Conservation (phyloP, 345 rosid genomes). For the Geranium rotundifolium region DNA sequence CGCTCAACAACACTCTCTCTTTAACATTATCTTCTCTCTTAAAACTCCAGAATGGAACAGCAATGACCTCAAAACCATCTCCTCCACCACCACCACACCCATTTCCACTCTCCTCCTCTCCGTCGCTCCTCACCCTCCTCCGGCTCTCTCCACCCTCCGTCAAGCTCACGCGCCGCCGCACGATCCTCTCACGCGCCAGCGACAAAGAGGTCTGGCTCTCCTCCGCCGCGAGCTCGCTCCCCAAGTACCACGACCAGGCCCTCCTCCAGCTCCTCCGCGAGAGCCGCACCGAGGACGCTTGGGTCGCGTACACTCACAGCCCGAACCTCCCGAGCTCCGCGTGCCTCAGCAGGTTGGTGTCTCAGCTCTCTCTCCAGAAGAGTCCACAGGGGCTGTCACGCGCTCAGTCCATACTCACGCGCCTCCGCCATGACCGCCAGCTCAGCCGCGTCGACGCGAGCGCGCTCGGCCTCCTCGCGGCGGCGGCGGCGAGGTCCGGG, state of each 20-base stretch:
- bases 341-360: constrained; percentile 85
- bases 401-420: constrained; percentile 79
- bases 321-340: constrained; percentile 61
- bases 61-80: constrained; percentile 39
- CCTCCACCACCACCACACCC: constrained; percentile 5
- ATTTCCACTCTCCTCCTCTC: constrained; percentile 21
- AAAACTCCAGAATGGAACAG: constrained; percentile 26
- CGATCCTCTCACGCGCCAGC: constrained; percentile 20
- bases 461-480: constrained; percentile 83
- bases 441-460: constrained; percentile 90
- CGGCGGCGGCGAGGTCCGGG: constrained; percentile 60
- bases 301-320: constrained; percentile 52
- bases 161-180: constrained; percentile 16
- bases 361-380: constrained; percentile 65
- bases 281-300: constrained; percentile 68
- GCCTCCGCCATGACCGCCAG: constrained; percentile 78
- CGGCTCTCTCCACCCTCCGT: background rate
- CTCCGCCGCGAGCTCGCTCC: constrained; percentile 1
- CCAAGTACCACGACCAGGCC: constrained; percentile 36
- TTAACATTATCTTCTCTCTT: background rate
- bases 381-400: constrained; percentile 48
- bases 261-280: constrained; percentile 68
- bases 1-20: background rate
- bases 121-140: constrained; percentile 1
- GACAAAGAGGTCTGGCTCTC: constrained; percentile 18